These are phyloP conservation scores for Ascomycota sp. DNA, from an alignment of 2,329 filamentous ascomycete genomes.

Conservation along the genomic window DNA sequence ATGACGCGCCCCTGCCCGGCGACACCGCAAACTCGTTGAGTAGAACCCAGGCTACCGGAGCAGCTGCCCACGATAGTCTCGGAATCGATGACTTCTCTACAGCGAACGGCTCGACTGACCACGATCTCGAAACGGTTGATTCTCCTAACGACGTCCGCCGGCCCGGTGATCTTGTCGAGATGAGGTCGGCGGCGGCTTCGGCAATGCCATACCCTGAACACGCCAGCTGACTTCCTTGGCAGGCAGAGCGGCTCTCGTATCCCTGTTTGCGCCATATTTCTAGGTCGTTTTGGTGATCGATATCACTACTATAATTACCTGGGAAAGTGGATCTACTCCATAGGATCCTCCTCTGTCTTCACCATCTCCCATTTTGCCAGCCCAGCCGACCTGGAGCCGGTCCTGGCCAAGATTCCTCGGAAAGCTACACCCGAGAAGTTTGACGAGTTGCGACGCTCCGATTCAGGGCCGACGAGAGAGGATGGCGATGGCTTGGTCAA, in stretches of 20 bases:
- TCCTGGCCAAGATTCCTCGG: conserved; percentile 12
- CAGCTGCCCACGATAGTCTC: too few relatives aligned
- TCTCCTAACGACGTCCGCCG: conserved; percentile 8
- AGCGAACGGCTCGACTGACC: conserved; percentile 5
- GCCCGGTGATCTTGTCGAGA: conserved; percentile 32
- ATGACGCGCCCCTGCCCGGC: conserved; percentile 8
- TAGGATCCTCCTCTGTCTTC: conserved; percentile 25
- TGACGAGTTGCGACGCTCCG: conserved; percentile 10
- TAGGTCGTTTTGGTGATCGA: conserved; percentile 27
- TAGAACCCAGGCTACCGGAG: conserved; percentile 14
- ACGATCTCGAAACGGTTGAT: conserved; percentile 7
- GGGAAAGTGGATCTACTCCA: conserved; percentile 26
- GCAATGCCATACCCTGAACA: not conserved
- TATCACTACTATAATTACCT: conserved; percentile 33
- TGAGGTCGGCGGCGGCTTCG: conserved; percentile 11
- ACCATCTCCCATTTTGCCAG: conserved; percentile 25
- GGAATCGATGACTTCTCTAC: too few relatives aligned
- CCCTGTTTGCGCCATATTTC: conserved; percentile 29
- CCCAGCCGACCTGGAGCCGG: conserved; percentile 18
- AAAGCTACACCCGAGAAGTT: conserved; percentile 10
- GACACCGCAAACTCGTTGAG: conserved; percentile 12
- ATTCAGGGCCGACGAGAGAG: conserved; percentile 22
- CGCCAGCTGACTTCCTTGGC: not conserved
- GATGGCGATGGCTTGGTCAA: conserved; percentile 21
- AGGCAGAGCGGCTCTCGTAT: conserved; percentile 18